Base-by-base conservation (phyloP, 2,329 filamentous ascomycete species). In the Pseudogymnoascus verrucosus region DNA sequence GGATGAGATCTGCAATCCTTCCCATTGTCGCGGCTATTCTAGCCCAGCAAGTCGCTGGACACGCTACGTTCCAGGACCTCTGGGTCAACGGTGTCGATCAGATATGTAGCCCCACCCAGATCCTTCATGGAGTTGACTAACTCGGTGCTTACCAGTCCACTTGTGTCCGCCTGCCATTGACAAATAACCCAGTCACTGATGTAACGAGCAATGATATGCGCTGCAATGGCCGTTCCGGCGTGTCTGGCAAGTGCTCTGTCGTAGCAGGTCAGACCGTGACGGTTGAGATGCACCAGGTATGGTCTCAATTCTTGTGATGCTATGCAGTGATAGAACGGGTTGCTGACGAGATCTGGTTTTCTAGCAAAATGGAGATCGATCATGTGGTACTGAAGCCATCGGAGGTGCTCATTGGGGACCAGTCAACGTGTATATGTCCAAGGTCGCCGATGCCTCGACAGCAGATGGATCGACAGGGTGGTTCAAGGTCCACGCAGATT, bases 321-420 rank as follows among this genome's bases (percentile, higher is more conserved):
- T 21, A 28, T 10, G 0, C 14, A 5, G 14, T 16, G 14, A 4
- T 31, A 11, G n/a, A 4, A 54, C 19, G n/a, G 12, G n/a, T 57
- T 34, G 7, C 28, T 57, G n/a, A 57, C 51, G 0, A 21, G 2
- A 57, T 19, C 2, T 57, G 51, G n/a, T 12, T 34, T 57, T 1
- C 2, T 57, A 57, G 51, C 79, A 82, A 76, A 74, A 74, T 16
- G 75, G 75, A 59, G 78, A 82, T 68, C 77, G 80, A 47, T 72
- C 67, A 31, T 83, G 80, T 69, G 67, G 68, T 19, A 76, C 74
- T 54, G 77, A 82, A 66, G 82, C 81, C 21, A 82, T 84, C 62
- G 82, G 82, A 31, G 81, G 82, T 36, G 77, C 77, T 42, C 82
- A 84, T 71, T 82, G 79, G 68, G 81, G 81, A 8, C 81, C 82